phyloP scores from a whole-genome alignment of 192 early-diverging fungal species.

The Funneliformis mosseae region DNA sequence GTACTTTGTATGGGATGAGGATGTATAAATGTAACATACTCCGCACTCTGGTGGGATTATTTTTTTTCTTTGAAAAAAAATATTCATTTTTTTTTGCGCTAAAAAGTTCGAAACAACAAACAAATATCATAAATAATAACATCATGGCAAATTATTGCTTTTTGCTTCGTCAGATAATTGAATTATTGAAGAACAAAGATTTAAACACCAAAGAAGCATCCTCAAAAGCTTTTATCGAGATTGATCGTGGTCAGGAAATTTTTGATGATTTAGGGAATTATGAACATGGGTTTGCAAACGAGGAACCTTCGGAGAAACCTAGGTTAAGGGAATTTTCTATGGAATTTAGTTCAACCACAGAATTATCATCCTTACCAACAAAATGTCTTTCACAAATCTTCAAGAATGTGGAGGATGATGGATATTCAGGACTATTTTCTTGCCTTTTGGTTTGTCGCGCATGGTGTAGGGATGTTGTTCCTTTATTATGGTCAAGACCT shows the following conservation, averaged over 20 bases:
- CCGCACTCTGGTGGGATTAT: too few species aligned
- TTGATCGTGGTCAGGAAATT: not conserved
- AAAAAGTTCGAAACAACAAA: not conserved
- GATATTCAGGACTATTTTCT: not conserved
- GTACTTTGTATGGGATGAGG: too few species aligned
- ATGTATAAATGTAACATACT: too few species aligned
- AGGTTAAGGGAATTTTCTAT: not conserved
- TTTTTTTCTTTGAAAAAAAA: too few species aligned
- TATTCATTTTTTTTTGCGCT: not conserved
- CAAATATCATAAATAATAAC: not conserved
- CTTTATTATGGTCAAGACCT: slow-evolving; percentile 5
- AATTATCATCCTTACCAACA: not conserved
- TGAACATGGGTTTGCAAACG: not conserved
- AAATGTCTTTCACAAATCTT: not conserved
- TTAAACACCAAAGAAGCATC: not conserved
- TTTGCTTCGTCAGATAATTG: not conserved
- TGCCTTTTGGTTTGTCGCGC: slow-evolving; percentile 4
- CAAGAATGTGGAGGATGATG: not conserved
- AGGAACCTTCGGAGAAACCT: not conserved
- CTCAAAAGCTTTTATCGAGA: not conserved
- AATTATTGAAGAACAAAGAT: not conserved
- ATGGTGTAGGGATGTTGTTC: slow-evolving; percentile 16
- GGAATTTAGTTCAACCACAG: not conserved
- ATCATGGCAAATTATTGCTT: not conserved
- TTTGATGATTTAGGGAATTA: not conserved